phyloP scores from a whole-genome alignment of 2,329 filamentous ascomycete species.

The Cytospora schulzeri region DNA sequence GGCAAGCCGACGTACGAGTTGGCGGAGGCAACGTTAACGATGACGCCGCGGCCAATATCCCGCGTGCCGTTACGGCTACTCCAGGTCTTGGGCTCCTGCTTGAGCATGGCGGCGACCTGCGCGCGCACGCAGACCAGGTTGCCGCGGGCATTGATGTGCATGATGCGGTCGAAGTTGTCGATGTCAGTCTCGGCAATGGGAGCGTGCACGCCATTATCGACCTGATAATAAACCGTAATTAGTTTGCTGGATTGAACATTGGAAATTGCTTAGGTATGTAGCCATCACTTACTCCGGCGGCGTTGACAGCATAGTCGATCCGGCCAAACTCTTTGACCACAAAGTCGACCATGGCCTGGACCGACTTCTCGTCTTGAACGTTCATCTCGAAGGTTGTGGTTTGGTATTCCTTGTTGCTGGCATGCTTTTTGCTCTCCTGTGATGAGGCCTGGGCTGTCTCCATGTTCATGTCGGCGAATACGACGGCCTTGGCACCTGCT shows the following conservation, averaged over 20 bases:
- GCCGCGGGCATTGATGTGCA: constrained; percentile 31
- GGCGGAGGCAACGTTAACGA: constrained; percentile 30
- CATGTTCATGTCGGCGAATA: constrained; percentile 31
- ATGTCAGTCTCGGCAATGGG: constrained; percentile 28
- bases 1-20: constrained; percentile 29
- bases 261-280: neutral
- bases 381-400: constrained; percentile 22
- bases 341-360: constrained; percentile 31
- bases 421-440: constrained; percentile 30
- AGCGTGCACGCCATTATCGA: constrained; percentile 28
- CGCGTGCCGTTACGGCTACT: constrained; percentile 28
- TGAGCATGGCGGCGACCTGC: constrained; percentile 27
- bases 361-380: constrained; percentile 27
- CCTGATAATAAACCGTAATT: constrained; percentile 1
- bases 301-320: constrained; percentile 32
- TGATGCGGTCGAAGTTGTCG: constrained; percentile 30
- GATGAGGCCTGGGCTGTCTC: constrained; percentile 27
- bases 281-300: constrained; percentile 28
- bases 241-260: too few species aligned
- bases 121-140: constrained; percentile 29
- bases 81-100: constrained; percentile 29
- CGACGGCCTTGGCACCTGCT: constrained; percentile 28
- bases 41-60: constrained; percentile 29
- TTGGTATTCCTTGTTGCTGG: constrained; percentile 27
- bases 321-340: constrained; percentile 29